A percentile compares a stretch with the other conserved stretches of the same genome.
Conservation (phyloP, 345 rosid genomes). For the Eucalyptus curtisii region DNA sequence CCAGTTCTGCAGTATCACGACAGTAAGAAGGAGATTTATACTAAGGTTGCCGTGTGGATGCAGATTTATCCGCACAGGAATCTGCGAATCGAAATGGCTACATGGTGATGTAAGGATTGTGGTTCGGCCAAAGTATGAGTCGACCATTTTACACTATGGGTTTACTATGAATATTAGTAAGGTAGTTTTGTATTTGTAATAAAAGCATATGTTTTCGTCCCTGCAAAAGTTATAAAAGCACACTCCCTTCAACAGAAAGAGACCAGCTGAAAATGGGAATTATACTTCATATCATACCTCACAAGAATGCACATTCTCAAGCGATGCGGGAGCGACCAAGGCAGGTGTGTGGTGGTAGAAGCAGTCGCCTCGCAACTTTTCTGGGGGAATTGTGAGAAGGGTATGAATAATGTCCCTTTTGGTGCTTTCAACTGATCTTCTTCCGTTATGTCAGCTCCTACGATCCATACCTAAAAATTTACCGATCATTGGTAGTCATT, state of each 20-base stretch:
- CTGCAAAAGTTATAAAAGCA: not conserved
- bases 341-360: conserved; percentile 50
- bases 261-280: not conserved
- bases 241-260: not conserved
- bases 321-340: conserved; percentile 31
- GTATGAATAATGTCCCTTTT: conserved; percentile 46
- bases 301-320: conserved; percentile 65
- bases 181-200: not conserved
- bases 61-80: not conserved
- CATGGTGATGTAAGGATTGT: not conserved
- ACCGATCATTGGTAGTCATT: not conserved
- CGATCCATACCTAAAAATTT: conserved; percentile 39
- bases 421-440: conserved; percentile 43
- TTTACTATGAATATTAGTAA: not conserved
- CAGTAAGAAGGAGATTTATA: not conserved
- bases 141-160: not conserved
- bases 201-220: not conserved
- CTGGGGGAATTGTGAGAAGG: conserved; percentile 55
- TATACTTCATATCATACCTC: conserved; percentile 27
- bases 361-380: conserved; percentile 31
- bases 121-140: not conserved
- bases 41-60: not conserved
- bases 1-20: conserved; percentile 39
- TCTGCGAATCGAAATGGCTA: not conserved
- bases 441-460: conserved; percentile 34